Base-by-base conservation (phyloP, 441 rosid species). In the Populus hybrid region DNA sequence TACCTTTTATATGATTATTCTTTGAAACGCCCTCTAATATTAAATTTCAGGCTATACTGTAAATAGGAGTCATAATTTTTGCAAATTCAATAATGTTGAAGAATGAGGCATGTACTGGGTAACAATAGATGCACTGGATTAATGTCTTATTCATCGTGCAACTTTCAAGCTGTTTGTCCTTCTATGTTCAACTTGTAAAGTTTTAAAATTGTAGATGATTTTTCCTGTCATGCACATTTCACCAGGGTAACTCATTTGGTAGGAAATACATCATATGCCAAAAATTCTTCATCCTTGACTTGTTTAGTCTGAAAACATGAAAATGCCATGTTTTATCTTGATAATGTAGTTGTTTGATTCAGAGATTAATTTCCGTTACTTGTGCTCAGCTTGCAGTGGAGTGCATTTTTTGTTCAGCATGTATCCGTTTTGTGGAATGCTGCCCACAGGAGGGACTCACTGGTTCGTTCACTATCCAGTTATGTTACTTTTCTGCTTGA, bases 371-470 rank as follows among this genome's bases (percentile, higher is more conserved):
- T 74, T 73, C 69, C 72, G 82, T 77, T 80, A 67, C 40, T 7
- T 81, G 82, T 74, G 63, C 70, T 86, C 94, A 96, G 99, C 95
- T 97, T 83, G 99, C 99, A 74, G 99, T 97, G 83, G 99, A 97
- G 88, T 97, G 99, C 88, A 94, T 97, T 79, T 97, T 96, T 91
- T 97, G 99, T 89, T 97, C 98, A 69, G 99, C 99, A 40, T 97
- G 99, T 78, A 97, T 97, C 82, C 98, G 99, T 73, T 97, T 97
- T 82, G 98, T 89, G 81, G 98, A 97, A 84, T 94, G 98, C 87
- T 97, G 99, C 84, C 99, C 99, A 34, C 97, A 92, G 85, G 99
- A 97, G 85, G 99, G 98, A 73, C 95, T 97, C 76, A 97, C 97
- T 76, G 99, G 99, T 94, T 81, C 82, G 90, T 80, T 86, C 77